Conservation (phyloP, 768 basidiomycete genomes). For the Suillus fuscotomentosus region DNA sequence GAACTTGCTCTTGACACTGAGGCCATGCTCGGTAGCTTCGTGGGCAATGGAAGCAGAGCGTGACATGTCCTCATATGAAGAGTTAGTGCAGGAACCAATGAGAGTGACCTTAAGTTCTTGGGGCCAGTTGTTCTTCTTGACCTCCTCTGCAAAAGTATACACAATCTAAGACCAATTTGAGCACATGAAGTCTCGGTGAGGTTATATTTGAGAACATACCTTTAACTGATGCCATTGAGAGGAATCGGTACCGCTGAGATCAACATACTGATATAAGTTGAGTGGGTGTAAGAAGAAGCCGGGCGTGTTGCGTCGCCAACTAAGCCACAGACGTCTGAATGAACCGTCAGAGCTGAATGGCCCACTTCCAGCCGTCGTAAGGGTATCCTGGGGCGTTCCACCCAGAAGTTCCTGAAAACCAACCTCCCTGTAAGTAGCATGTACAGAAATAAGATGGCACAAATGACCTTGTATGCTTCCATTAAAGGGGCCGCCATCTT, state of each 20-base stretch:
- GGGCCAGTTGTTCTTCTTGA: too few species aligned
- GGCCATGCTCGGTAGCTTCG: too few species aligned
- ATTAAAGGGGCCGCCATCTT: slow-evolving; percentile 35
- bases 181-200: not conserved
- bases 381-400: slow-evolving; percentile 47
- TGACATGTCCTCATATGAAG: too few species aligned
- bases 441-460: not conserved
- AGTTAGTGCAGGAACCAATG: too few species aligned
- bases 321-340: slow-evolving; percentile 55
- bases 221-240: slow-evolving; percentile 51
- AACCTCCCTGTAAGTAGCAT: not conserved
- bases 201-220: slow-evolving; percentile 23
- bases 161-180: slow-evolving; percentile 37
- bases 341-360: slow-evolving; percentile 61
- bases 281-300: slow-evolving; percentile 55
- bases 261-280: slow-evolving; percentile 57
- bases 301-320: slow-evolving; percentile 47
- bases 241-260: slow-evolving; percentile 52
- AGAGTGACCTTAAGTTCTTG: too few species aligned
- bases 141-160: slow-evolving; percentile 26
- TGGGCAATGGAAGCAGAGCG: too few species aligned
- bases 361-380: slow-evolving; percentile 43
- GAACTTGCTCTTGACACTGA: too few species aligned
- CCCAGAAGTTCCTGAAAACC: slow-evolving; percentile 46
- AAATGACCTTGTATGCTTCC: slow-evolving; percentile 41